phyloP scores from a whole-genome alignment of 192 early-diverging fungal species.

The Diversispora epigaea region DNA sequence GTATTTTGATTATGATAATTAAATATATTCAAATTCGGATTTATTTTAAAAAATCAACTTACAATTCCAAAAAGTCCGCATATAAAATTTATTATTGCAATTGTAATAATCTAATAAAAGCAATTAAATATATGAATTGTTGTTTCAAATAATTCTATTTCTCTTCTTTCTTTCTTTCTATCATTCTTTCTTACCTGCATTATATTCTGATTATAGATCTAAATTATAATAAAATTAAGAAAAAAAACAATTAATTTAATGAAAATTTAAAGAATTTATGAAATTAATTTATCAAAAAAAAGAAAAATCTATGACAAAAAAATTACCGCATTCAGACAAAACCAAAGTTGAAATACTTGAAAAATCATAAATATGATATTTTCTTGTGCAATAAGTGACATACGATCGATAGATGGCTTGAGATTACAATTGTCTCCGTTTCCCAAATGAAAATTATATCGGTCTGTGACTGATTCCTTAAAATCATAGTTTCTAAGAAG shows the following conservation, averaged over 20 bases:
- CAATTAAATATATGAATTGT: too few species aligned
- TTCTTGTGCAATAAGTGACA: not conserved
- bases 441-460: not conserved
- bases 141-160: too few species aligned
- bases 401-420: not conserved
- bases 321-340: conserved; percentile 18
- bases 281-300: not conserved
- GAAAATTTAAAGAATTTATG: not conserved
- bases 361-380: conserved; percentile 21
- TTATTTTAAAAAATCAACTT: not conserved
- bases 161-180: too few species aligned
- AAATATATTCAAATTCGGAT: not conserved
- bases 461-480: not conserved
- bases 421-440: not conserved
- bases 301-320: not conserved
- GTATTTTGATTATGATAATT: not conserved
- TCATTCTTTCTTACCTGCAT: not conserved
- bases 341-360: conserved; percentile 10
- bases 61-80: not conserved
- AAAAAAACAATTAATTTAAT: not conserved
- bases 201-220: conserved; percentile 16
- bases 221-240: not conserved
- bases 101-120: not conserved
- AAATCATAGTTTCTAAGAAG: not conserved
- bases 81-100: not conserved